Base-by-base conservation (phyloP, 1,139 yeast species). In the Yamadazyma friedrichii region DNA sequence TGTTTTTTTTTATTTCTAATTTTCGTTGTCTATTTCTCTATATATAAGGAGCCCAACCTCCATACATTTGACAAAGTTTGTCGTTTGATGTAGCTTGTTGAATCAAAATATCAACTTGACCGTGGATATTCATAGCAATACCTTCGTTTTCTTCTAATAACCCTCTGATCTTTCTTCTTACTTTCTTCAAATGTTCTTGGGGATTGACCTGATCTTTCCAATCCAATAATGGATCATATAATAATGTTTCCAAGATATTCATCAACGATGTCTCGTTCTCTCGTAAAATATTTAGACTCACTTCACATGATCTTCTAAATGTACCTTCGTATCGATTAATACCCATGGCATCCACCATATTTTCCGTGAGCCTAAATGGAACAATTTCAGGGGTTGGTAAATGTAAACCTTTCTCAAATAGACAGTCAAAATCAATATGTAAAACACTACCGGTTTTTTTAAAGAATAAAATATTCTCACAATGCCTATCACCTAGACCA, bases 371-470 rank as follows among this genome's bases (percentile, higher is more conserved):
- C 47, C 99, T 70, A 61, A 94, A 94, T 0, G 98, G 99, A 1
- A 94, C 98, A 29, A 88, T 69, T 57, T 94, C 99, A 0, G 98
- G 99, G 6, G 80, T 78, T 1, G 82, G 83, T 25, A 86, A 65
- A 2, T 78, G 75, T 9, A 80, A 79, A 25, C 87, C 88, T 55
- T 85, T 93, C 55, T 88, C 98, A 57, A 94, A 94, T 36, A 94
- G 67, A 65, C 98, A 93, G 57, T 94, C 98, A 61, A 93, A 94
- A 62, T 94, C 99, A 44, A 94, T 97, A 60, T 94, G 99, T 48
- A 94, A 66, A 0, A 89, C 80, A 9, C 81, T 81, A 1, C 98
- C 98, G 2, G 81, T 77, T 33, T 75, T 77, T 50, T 84, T 83
- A 54, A 84, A 78, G 37, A 93, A 68, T 41, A 94, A 64, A 20